These are phyloP conservation scores for Magnaporthiopsis incrustans DNA, from an alignment of 2,329 filamentous ascomycete genomes.

Conservation along the genomic window DNA sequence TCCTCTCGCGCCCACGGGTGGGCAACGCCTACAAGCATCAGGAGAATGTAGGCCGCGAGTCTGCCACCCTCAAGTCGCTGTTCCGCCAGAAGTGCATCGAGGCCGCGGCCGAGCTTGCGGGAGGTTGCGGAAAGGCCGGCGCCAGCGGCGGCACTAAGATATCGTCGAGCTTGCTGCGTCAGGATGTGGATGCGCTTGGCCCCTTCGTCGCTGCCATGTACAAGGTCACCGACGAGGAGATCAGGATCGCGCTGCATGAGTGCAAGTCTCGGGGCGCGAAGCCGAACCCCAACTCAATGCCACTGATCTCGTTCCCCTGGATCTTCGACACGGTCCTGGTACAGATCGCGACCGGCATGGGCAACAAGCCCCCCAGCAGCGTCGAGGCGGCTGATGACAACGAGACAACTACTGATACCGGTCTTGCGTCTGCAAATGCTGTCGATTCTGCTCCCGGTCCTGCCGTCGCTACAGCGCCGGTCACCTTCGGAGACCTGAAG, in stretches of 20 bases:
- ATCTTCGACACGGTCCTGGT: slow-evolving; percentile 69
- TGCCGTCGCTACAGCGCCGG: neutral
- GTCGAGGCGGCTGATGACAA: neutral
- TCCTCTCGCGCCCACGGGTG: slow-evolving; percentile 64
- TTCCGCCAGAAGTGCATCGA: slow-evolving; percentile 56
- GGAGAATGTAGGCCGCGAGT: slow-evolving; percentile 69
- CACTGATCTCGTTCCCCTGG: slow-evolving; percentile 92
- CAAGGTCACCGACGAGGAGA: slow-evolving; percentile 65
- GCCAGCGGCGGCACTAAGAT: neutral
- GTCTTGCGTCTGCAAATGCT: neutral
- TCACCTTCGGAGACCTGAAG: neutral
- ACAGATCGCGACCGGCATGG: slow-evolving; percentile 46
- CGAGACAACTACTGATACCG: neutral
- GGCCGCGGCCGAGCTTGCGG: slow-evolving; percentile 25
- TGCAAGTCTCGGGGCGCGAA: slow-evolving; percentile 27
- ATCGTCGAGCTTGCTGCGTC: slow-evolving; percentile 33
- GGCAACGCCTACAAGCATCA: slow-evolving; percentile 77
- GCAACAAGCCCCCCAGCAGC: neutral
- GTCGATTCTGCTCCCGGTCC: neutral
- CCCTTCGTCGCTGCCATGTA: slow-evolving; percentile 86
- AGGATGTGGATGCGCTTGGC: slow-evolving; percentile 50
- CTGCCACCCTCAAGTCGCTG: slow-evolving; percentile 55
- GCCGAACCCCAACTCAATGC: slow-evolving; percentile 46
- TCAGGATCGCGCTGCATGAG: slow-evolving; percentile 49
- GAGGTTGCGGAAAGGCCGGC: slow-evolving; percentile 30